Base-by-base conservation (phyloP, 2,329 filamentous ascomycete genomes). In the Tricladium varicosporioides region DNA sequence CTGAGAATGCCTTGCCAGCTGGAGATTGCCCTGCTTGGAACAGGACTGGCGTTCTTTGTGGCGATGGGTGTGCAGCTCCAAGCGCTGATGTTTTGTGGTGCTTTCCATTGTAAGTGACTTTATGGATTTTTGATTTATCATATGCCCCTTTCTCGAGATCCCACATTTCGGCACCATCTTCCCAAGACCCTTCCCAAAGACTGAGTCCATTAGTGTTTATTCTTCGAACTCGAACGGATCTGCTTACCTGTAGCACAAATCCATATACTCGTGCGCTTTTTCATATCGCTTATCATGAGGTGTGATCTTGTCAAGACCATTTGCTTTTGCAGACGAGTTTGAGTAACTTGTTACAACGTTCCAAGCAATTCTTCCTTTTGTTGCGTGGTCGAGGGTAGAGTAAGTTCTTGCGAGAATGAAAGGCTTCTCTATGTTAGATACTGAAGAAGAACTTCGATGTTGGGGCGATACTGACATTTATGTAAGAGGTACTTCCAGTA, bases 21-120 rank as follows among this genome's bases (percentile, higher is more conserved):
- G 78, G 80, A 0, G 83, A 87, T 0, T 85, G 85, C 0, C 87
- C 87, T 0, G 87, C 87, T 69, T 90, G 87, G 3, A 89, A 75
- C 5, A 89, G 78, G 1, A 89, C 74, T 0, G 87, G 87, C 1
- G 85, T 88, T 1, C 87, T 75, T 64, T 90, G 87, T 0, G 85
- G 85, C 86, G 79, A 55, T 79, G 82, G 64, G 87, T 79, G 60
- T 87, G 82, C 18, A 83, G 84, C 0, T 84, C 84, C 0, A 82
- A 56, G 31, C 3, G 53, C 51, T 31, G 48, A 81, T 0, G 87
- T 82, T 0, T 69, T 76, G 72, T 82, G 87, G 70, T 81, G 83
- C 65, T 83, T 82, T 5, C 84, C 85, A 0, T 76, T 62, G 69
- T 88, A 86, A 69, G 40, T 51, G n/a, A 51, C 42, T 43, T 51